Base-by-base conservation (phyloP, 305 asterid genomes). In the Fraxinus nigra region DNA sequence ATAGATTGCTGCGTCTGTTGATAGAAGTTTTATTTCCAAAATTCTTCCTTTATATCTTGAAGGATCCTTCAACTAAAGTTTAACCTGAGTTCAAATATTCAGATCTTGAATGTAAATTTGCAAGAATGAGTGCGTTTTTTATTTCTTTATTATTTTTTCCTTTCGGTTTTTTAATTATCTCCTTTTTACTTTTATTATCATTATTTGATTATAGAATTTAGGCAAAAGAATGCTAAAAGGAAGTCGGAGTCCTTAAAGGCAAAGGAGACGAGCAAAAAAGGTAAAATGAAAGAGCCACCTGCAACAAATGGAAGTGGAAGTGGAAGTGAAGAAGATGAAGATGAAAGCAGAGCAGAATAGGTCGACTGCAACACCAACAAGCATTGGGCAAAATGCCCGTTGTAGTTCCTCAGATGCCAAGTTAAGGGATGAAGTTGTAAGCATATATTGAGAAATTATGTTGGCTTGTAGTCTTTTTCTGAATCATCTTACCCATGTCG, bases 231-330 rank as follows among this genome's bases (percentile, higher is more conserved):
- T 76, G 88, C 90, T 70, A 90, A 51, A 79, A 86, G 82, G 88
- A 92, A 87, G 87, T 80, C 93, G 1, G 88, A 48, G 11, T 83
- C 91, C 56, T 83, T 90, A 30, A 91, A 89, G 87, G 85, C 88
- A 24, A 86, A 87, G 86, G 93, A 88, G 72, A 83, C 88, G 7
- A 89, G 81, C 87, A 83, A 82, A 85, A 94, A 90, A 72, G 83
- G 87, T 16, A 92, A 92, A 85, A 84, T 82, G 87, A 93, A 92
- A 82, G 94, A 90, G 79, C 84, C 90, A 30, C 83, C 93, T 56
- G 75, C 86, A n/a, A 85, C 86, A 76, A 89, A 88, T 79, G 89
- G 76, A 59, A 80, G 81, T 79, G 82, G 82, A 83, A 85, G 77
- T 11, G 86, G 56, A 38, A 38, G 14, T 24, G 26, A 81, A 79